A percentile compares a stretch with the other conserved stretches of the same genome.
Conservation (phyloP, 331 rosid genomes). For the Ulmus americana region DNA sequence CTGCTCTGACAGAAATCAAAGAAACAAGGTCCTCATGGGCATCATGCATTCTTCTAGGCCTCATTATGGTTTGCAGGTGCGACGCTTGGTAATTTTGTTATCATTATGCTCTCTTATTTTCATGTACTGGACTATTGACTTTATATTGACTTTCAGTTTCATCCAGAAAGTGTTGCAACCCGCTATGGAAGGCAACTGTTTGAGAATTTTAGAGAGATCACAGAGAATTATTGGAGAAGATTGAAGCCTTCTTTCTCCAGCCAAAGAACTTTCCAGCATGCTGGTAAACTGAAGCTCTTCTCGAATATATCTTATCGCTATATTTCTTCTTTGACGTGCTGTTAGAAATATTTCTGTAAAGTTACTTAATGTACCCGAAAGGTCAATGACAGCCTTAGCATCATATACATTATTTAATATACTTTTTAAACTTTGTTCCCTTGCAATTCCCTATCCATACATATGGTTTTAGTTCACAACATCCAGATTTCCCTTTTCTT, state of each 20-base stretch:
- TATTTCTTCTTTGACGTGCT: conserved; percentile 8
- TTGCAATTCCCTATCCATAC: not conserved
- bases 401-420: conserved; percentile 1
- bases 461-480: not conserved
- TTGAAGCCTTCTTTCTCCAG: conserved; percentile 35
- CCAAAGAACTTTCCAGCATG: conserved; percentile 28
- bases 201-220: conserved; percentile 75
- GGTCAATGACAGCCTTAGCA: conserved; percentile 16
- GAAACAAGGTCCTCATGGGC: conserved; percentile 71
- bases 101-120: conserved; percentile 20
- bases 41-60: conserved; percentile 83
- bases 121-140: conserved; percentile 18
- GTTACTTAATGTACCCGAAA: conserved; percentile 12
- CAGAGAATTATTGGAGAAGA: conserved; percentile 73
- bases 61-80: conserved; percentile 96
- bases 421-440: not conserved
- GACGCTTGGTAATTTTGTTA: conserved; percentile 23
- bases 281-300: conserved; percentile 55
- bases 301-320: conserved; percentile 1
- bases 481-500: not conserved
- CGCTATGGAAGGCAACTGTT: conserved; percentile 75
- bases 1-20: conserved; percentile 27
- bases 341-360: not conserved
- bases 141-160: conserved; percentile 65
- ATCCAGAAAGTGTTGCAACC: conserved; percentile 98